Evolutionary conservation across 139 green algal species (phyloP), one percentile per base, ranked within the genome.

Genomic region (Chlamydomonas incerta): DNA sequence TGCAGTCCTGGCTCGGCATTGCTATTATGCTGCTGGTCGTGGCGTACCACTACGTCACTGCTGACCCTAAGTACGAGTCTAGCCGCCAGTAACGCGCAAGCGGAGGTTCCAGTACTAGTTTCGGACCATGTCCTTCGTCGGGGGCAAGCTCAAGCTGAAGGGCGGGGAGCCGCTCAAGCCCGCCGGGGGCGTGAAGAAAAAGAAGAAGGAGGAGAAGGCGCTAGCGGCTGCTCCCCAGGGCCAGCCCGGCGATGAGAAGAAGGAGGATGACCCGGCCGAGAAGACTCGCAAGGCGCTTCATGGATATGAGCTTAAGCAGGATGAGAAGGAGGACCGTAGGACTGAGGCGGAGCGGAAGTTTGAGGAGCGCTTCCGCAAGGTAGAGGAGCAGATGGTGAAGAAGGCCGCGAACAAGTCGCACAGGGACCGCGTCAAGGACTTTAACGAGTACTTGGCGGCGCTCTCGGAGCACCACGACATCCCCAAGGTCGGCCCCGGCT

Each of bases 121-220:
- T 18, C 14, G 24, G 15, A n/a, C 62, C 29, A 95, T 95, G 90
- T 90, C 88, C 13, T 98, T 98, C 55, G 87, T 90, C 13, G 94
- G 95, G 2, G 96, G 96, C 68, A 94, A 95, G 76, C 93, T 99
- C 37, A 98, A 98, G 84, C 90, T 99, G 0, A 99, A 99, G 86
- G 96, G 96, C 0, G 94, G 86, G 14, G 83, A 91, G 15, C 29
- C 86, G 2, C 69, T 95, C 14, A 90, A 91, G 68, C 31, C 79
- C 15, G 84, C 85, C 13, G 93, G 89, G 14, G 90, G 90, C 14
- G 92, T 93, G 34, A 96, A 98, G 70, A 98, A 97, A 87, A 98
- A 97, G 88, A 97, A 96, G 74, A 94, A 96, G 29, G 80, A 77
- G 24, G 80, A 86, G 34, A 88, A 91, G 50, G 62, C 86, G 28